These are phyloP conservation scores for Blastocrithidia nonstop DNA, from an alignment of 208 protist genomes.

Conservation along the genomic window DNA sequence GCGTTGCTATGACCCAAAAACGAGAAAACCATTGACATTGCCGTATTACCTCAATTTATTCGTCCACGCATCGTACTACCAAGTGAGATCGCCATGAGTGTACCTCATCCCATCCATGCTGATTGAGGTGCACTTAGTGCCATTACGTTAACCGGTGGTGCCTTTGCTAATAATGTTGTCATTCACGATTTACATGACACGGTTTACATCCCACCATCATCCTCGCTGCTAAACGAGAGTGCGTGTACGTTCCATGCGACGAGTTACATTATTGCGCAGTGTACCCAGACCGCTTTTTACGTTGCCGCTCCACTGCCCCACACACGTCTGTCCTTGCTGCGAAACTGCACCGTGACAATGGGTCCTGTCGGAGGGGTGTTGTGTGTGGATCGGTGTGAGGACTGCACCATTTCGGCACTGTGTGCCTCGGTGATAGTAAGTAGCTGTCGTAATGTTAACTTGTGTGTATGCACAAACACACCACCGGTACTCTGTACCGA, in stretches of 20 bases:
- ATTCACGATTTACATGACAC: slow-evolving; percentile 23
- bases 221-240: slow-evolving; percentile 14
- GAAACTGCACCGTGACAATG: slow-evolving; percentile 77
- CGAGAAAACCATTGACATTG: slow-evolving; percentile 72
- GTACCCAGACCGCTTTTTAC: slow-evolving; percentile 59
- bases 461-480: slow-evolving; percentile 80
- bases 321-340: slow-evolving; percentile 59
- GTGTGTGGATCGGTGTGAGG: slow-evolving; percentile 63
- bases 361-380: slow-evolving; percentile 74
- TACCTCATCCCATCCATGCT: too few species aligned
- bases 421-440: slow-evolving; percentile 69
- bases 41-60: slow-evolving; percentile 78
- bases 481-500: slow-evolving; percentile 51
- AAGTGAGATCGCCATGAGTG: slow-evolving; percentile 39
- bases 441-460: slow-evolving; percentile 44
- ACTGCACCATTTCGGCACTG: slow-evolving; percentile 66
- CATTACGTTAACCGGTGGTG: background rate
- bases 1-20: slow-evolving; percentile 64
- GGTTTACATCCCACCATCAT: slow-evolving; percentile 41
- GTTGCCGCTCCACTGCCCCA: slow-evolving; percentile 63
- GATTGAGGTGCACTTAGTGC: background rate
- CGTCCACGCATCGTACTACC: slow-evolving; percentile 59
- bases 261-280: slow-evolving; percentile 53
- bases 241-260: slow-evolving; percentile 26
- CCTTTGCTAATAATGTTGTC: slow-evolving; percentile 53